Evolutionary conservation across 2,329 filamentous ascomycete species (phyloP).

Genomic region (Penicillium sp.): DNA sequence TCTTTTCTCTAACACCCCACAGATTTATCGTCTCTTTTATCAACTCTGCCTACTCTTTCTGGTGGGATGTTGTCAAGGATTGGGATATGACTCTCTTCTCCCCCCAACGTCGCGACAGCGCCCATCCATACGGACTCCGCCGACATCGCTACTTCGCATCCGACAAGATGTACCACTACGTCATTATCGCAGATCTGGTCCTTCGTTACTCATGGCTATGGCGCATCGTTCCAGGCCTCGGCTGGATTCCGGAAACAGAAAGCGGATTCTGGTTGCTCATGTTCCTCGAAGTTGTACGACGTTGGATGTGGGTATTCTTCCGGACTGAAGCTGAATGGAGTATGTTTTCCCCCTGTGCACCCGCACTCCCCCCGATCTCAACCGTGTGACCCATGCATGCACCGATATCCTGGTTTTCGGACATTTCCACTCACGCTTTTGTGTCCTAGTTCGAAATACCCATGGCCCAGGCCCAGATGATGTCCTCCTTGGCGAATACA

Average conservation of each 20-base stretch:
- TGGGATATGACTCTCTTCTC: constrained; percentile 91
- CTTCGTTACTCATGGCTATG: constrained; percentile 89
- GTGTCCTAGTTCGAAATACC: constrained; percentile 51
- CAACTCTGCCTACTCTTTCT: constrained; percentile 95
- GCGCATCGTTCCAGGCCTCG: constrained; percentile 78
- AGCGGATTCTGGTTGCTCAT: constrained; percentile 85
- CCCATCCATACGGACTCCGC: constrained; percentile 76
- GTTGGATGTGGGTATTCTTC: constrained; percentile 98
- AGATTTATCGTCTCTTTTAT: constrained; percentile 74
- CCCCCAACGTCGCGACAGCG: constrained; percentile 56
- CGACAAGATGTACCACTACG: constrained; percentile 75
- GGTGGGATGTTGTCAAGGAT: constrained; percentile 95
- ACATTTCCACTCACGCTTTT: constrained; percentile 16
- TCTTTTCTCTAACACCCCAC: neutral
- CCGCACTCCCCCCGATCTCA: neutral
- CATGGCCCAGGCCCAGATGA: constrained; percentile 63
- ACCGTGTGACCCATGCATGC: neutral
- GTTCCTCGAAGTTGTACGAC: constrained; percentile 77
- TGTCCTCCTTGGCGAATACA: constrained; percentile 72
- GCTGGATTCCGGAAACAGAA: constrained; percentile 83
- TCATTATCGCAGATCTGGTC: constrained; percentile 74
- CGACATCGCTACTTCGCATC: constrained; percentile 70
- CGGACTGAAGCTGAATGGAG: constrained; percentile 92
- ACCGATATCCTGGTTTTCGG: neutral
- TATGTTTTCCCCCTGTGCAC: constrained; percentile 39